Evolutionary conservation across 495 filamentous ascomycete species (phyloP), one percentile per base, ranked within the genome.

Genomic region (Penicillium flavigenum): DNA sequence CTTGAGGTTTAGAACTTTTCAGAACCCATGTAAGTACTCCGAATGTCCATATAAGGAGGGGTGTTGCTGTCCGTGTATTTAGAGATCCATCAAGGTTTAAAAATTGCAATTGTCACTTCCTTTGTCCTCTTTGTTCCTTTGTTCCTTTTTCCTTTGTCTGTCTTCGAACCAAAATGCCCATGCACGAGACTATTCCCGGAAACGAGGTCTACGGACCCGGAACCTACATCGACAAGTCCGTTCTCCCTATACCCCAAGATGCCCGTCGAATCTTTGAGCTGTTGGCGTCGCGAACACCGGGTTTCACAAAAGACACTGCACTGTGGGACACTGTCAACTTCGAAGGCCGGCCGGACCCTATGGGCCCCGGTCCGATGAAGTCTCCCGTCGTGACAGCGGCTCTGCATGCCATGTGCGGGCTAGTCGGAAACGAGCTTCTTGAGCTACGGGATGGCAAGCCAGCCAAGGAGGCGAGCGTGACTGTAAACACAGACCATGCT

Each of bases 361-460:
- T 68, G 36, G 57, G 68, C 10, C 65, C 65, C 0, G 65, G 66
- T 16, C 63, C 66, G 6, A 66, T 62, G 48, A 69, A 69, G 32
- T 51, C 63, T n/a, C 63, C 66, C 6, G 54, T 64, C 11, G 57
- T 69, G 2, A 48, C 63, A 17, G 63, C 66, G 10, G 63, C 66
- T 29, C 48, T 69, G 8, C 66, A 69, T 26, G 66, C 56, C n/a
- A 69, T 69, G 63, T 55, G 56, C 7, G 66, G 66, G n/a, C 12
- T 66, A 3, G 66, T 69, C 10, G 63, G 49, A 8, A 62, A 69
- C 52, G 63, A 71, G 31, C 29, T 71, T 14, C 43, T 68, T 3
- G 63, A 61, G 19, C 36, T 59, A 5, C 61, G 65, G 1, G 61
- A 61, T 47, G 58, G 55, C 2, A 63, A 47, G 20, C 45, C 46